Conservation (phyloP, 805 yeast genomes). For the Candida hispaniensis region DNA sequence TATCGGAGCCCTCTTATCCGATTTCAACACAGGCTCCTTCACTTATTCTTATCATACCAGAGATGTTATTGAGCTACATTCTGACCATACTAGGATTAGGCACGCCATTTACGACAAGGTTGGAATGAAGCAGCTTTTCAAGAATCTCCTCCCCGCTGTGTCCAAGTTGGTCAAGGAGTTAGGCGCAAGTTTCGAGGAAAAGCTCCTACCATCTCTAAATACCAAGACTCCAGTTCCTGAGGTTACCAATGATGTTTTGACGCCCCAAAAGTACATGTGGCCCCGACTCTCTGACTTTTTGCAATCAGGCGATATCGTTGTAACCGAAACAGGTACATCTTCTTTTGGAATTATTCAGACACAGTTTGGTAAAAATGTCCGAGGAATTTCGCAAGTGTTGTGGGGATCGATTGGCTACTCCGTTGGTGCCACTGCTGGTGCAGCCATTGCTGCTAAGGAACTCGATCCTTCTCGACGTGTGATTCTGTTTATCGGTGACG, state of each 20-base stretch:
- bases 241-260: slow-evolving; percentile 36
- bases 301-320: slow-evolving; percentile 45
- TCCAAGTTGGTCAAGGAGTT: slow-evolving; percentile 18
- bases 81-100: slow-evolving; percentile 43
- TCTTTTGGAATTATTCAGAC: slow-evolving; percentile 52
- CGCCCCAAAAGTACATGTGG: slow-evolving; percentile 42
- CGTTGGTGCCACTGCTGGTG: slow-evolving; percentile 54
- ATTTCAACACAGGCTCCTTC: slow-evolving; percentile 81
- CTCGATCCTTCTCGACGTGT: slow-evolving; percentile 38
- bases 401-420: slow-evolving; percentile 63
- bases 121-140: slow-evolving; percentile 39
- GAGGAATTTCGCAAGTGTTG: slow-evolving; percentile 49
- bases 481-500: slow-evolving; percentile 55
- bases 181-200: slow-evolving; percentile 29
- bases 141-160: slow-evolving; percentile 21
- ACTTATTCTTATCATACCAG: slow-evolving; percentile 44
- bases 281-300: slow-evolving; percentile 42
- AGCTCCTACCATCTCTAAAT: slow-evolving; percentile 44
- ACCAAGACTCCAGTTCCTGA: slow-evolving; percentile 38
- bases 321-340: slow-evolving; percentile 58
- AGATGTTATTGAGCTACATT: slow-evolving; percentile 45
- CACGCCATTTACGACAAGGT: slow-evolving; percentile 44
- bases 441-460: slow-evolving; percentile 47
- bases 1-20: slow-evolving; percentile 75
- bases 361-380: slow-evolving; percentile 39